A percentile compares a stretch with the other conserved stretches of the same genome.
Evolutionary conservation across 2,329 filamentous ascomycete genomes (phyloP).

Genomic region (Epichloe brachyelytri): DNA sequence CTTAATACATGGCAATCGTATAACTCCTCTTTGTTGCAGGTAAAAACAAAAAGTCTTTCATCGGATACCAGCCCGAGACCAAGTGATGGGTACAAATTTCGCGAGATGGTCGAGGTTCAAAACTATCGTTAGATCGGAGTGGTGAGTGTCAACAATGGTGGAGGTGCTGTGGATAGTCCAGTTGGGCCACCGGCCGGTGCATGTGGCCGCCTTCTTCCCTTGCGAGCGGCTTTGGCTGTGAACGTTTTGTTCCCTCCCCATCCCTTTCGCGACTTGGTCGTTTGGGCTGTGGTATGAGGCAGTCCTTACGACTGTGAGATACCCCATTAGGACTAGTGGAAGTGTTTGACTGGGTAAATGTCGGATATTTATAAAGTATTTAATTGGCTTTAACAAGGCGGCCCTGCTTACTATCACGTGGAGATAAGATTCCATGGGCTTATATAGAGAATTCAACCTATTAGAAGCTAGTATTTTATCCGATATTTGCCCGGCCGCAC

Average conservation of each 20-base stretch:
- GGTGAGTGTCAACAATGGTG: background rate
- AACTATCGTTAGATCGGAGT: constrained; percentile 1
- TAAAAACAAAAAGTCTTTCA: background rate
- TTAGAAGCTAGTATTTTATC: too few species aligned
- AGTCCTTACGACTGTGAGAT: too few species aligned
- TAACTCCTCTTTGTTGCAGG: background rate
- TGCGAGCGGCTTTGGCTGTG: background rate
- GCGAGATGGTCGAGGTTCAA: background rate
- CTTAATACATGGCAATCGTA: constrained; percentile 1
- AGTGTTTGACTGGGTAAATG: too few species aligned
- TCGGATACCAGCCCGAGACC: background rate
- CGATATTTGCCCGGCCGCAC: too few species aligned
- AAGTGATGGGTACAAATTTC: background rate
- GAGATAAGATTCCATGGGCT: too few species aligned
- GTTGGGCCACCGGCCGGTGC: background rate
- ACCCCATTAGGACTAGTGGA: too few species aligned
- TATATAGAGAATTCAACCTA: too few species aligned
- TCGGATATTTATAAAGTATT: too few species aligned
- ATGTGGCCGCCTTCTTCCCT: background rate
- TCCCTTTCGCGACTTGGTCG: too few species aligned
- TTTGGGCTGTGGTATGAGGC: too few species aligned
- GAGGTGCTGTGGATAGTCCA: background rate
- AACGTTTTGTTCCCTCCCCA: background rate
- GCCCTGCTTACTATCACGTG: too few species aligned
- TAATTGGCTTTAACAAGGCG: too few species aligned